These are phyloP conservation scores for Acanthamoeba culbertsoni DNA, from an alignment of 208 protist species.

Conservation along the genomic window DNA sequence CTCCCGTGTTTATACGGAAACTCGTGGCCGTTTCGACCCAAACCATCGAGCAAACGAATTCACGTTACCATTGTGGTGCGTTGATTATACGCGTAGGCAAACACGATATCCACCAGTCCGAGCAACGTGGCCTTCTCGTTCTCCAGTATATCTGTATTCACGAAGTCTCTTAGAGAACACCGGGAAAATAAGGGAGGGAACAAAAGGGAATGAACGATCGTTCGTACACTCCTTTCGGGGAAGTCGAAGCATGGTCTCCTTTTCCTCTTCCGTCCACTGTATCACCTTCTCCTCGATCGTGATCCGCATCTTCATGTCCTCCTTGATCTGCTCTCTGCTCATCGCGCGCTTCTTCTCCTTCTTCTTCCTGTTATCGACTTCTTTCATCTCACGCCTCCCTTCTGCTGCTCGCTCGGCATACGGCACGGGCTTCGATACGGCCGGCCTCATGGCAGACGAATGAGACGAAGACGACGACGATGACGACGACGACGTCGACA, in stretches of 20 bases:
- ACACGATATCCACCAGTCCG: slow-evolving; percentile 9
- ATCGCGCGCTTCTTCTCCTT: background rate
- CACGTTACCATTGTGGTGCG: background rate
- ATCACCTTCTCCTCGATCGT: slow-evolving; percentile 38
- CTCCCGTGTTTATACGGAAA: too few relatives aligned
- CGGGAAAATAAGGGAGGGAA: too few relatives aligned
- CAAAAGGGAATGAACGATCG: too few relatives aligned
- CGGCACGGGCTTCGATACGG: background rate
- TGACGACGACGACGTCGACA: background rate
- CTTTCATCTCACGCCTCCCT: background rate
- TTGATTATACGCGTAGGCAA: slow-evolving; percentile 46
- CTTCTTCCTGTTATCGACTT: background rate
- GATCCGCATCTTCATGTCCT: background rate
- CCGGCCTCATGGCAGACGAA: background rate
- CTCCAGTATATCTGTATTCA: background rate
- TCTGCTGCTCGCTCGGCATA: background rate
- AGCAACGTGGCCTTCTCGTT: slow-evolving; percentile 3
- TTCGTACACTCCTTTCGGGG: slow-evolving; percentile 16
- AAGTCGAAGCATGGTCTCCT: slow-evolving; percentile 12
- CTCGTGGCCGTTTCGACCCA: too few relatives aligned
- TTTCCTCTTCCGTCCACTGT: slow-evolving; percentile 17
- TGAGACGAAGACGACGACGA: background rate
- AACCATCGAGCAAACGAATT: too few relatives aligned
- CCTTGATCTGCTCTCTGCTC: background rate
- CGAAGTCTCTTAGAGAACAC: too few relatives aligned